Percentiles rank a stretch among this genome's conserved stretches.
Conservation (phyloP, 108 stramenopile species). For the Tribonema minus region DNA sequence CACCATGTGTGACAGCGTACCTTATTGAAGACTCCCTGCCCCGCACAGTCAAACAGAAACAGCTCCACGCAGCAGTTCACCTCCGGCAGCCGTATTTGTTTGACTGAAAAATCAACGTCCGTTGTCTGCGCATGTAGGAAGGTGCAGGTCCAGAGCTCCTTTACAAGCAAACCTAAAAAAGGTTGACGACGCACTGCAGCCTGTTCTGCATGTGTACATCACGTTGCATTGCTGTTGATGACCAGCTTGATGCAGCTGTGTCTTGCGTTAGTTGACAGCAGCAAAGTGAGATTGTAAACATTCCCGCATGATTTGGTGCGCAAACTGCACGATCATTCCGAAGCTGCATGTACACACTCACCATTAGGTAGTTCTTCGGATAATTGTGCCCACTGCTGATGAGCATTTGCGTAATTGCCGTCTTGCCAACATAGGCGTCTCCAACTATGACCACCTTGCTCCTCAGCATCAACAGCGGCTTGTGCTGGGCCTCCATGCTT, state of each 20-base stretch:
- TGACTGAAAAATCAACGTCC: conserved; percentile 51
- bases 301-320: not conserved
- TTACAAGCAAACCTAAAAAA: no score
- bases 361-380: conserved; percentile 61
- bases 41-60: conserved; percentile 59
- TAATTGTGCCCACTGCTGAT: conserved; percentile 51
- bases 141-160: no score
- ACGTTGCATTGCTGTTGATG: not conserved
- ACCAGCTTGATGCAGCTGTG: not conserved
- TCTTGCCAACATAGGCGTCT: conserved; percentile 58
- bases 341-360: not conserved
- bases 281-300: not conserved
- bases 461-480: conserved; percentile 49
- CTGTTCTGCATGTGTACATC: not conserved
- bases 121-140: conserved; percentile 14
- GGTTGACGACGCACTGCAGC: not conserved
- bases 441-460: conserved; percentile 58
- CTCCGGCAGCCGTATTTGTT: conserved; percentile 54
- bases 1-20: no score
- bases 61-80: conserved; percentile 55
- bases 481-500: conserved; percentile 50
- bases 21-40: conserved; percentile 60
- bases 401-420: conserved; percentile 57
- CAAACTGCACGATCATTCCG: not conserved
- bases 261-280: not conserved